Percentiles rank a stretch among this genome's conserved stretches.
Conservation (phyloP, 1,284 basidiomycete species). For the Pseudozyma tsukubaensis region DNA sequence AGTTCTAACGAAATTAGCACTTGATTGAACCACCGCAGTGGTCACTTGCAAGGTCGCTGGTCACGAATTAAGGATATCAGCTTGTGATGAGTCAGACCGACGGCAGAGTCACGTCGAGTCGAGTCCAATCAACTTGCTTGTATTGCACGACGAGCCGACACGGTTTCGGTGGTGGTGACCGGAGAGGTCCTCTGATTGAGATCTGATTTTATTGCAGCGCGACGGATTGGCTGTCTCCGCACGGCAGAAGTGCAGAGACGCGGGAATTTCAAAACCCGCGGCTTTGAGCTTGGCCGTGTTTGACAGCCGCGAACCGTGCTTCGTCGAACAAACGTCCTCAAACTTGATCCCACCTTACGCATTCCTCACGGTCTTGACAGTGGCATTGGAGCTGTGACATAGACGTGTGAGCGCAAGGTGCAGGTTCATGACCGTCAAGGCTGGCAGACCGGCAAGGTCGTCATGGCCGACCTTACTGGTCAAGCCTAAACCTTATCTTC, state of each 20-base stretch:
- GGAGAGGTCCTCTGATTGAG: constrained; percentile 20
- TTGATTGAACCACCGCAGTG: constrained; percentile 4
- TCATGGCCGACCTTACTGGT: constrained; percentile 43
- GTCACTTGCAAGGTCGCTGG: constrained; percentile 16
- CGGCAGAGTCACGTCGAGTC: background rate
- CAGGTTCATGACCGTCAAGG: constrained; percentile 15
- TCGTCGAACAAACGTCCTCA: background rate
- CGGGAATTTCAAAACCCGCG: background rate
- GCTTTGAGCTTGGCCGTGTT: constrained; percentile 21
- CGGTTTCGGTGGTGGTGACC: constrained; percentile 19
- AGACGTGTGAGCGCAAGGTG: background rate
- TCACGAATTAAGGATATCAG: background rate
- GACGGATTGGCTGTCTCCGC: constrained; percentile 6
- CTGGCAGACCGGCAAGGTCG: constrained; percentile 32
- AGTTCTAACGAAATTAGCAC: background rate
- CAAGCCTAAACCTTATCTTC: constrained; percentile 4
- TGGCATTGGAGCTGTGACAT: background rate
- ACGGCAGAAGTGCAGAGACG: background rate
- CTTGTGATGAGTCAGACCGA: background rate
- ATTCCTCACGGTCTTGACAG: background rate
- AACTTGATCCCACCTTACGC: background rate
- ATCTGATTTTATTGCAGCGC: constrained; percentile 11
- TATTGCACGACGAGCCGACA: constrained; percentile 13
- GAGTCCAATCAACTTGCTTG: constrained; percentile 9
- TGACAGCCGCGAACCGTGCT: constrained; percentile 15